Base-by-base conservation (phyloP, 805 yeast genomes). In the Metschnikowia cerradonensis region DNA sequence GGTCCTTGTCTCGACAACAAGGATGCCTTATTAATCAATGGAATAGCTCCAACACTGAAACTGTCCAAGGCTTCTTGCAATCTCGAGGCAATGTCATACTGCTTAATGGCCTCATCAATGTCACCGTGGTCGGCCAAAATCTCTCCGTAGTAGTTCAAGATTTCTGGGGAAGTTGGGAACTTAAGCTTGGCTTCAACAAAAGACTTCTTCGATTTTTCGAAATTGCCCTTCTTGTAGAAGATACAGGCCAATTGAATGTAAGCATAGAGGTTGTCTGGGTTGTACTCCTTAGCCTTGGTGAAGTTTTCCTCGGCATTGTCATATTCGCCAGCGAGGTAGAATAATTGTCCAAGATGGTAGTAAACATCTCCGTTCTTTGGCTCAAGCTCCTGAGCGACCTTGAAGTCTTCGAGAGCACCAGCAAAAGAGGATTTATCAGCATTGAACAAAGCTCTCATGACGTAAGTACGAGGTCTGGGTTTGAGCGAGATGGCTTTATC, bases 61-160 rank as follows among this genome's bases (percentile, higher is more conserved):
- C 77, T 79, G 47, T 83, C 79, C 59, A 83, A 70, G 45, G 81
- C 81, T 58, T 79, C 81, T 75, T 92, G 97, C 64, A 94, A 77
- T 68, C 88, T 83, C 49, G 84, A 84, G 49, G 98, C 90, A 61
- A 81, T 79, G 56, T 91, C 96, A 67, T 90, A 92, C 73, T 90
- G 91, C 64, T 82, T 82, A 53, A 82, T 70, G 51, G 98, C 97
- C 54, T 79, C 85, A 31, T 68, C 78, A 50, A 80, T 71, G 60
- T 88, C 89, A 65, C 86, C 86, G 61, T 79, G 79, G 67, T 92
- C 97, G 55, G 88, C 84, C 62, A 92, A 78, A 46, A 92, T 85
- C 75, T 94, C 99, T 64, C 98, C 99, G 66, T 84, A 90, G 72
- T 90, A 94, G 76, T 90, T 91, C 74, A 94, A 96, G 60, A 90